Conservation (phyloP, 176 grass and related monocot genomes). For the Bromus sterilis region DNA sequence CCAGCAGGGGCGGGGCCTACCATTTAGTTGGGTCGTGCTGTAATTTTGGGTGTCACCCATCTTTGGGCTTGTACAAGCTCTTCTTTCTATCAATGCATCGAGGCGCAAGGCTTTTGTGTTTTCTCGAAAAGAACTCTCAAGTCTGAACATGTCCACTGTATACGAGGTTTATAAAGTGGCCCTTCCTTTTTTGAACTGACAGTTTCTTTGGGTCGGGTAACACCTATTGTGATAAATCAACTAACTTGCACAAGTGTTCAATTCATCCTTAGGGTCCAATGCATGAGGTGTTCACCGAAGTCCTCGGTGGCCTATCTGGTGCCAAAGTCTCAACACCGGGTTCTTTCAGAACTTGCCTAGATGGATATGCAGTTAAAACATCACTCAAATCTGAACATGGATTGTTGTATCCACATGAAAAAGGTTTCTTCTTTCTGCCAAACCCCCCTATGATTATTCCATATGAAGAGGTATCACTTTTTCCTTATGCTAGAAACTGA, state of each 20-base stretch:
- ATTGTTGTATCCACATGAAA: conserved; percentile 89
- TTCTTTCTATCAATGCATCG: no score
- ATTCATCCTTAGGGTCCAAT: conserved; percentile 56
- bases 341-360: conserved; percentile 79
- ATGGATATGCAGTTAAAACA: conserved; percentile 98
- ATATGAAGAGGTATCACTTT: conserved; percentile 72
- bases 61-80: no score
- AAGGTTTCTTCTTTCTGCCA: conserved; percentile 94
- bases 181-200: neutral
- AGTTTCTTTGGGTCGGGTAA: neutral
- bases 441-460: conserved; percentile 96
- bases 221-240: neutral
- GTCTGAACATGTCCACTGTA: no score
- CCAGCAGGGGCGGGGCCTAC: no score
- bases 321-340: conserved; percentile 89
- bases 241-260: neutral
- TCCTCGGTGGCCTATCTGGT: conserved; percentile 88
- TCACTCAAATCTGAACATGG: conserved; percentile 98
- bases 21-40: no score
- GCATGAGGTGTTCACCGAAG: conserved; percentile 87
- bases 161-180: no score
- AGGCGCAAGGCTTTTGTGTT: no score
- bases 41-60: no score
- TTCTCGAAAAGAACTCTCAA: no score
- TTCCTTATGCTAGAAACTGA: conserved; percentile 12